phyloP scores from a whole-genome alignment of 2,329 filamentous ascomycete species.

The Pseudogymnoascus sp. region DNA sequence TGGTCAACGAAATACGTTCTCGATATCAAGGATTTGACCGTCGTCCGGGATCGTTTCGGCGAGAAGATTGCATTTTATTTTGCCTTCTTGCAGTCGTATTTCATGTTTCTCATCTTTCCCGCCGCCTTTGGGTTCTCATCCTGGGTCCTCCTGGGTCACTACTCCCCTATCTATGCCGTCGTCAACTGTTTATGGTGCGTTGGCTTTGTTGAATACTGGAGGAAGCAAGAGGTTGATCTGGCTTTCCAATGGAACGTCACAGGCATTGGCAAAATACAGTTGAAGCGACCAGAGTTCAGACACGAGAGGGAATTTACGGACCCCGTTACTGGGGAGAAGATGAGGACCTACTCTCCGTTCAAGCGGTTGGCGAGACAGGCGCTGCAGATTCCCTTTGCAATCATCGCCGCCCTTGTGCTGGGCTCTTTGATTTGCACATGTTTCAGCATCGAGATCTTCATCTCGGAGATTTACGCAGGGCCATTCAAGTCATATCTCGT shows the following conservation, averaged over 20 bases:
- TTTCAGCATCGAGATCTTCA: slow-evolving; percentile 91
- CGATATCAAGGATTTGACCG: slow-evolving; percentile 56
- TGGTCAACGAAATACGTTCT: slow-evolving; percentile 66
- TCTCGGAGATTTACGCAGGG: slow-evolving; percentile 86
- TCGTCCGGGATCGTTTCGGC: slow-evolving; percentile 68
- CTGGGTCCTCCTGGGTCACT: slow-evolving; percentile 77
- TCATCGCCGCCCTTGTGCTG: slow-evolving; percentile 61
- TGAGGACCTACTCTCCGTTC: slow-evolving; percentile 51
- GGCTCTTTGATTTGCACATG: slow-evolving; percentile 77
- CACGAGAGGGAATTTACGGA: slow-evolving; percentile 72
- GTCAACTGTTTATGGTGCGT: slow-evolving; percentile 79
- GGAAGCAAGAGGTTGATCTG: slow-evolving; percentile 81
- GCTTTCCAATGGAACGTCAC: slow-evolving; percentile 82
- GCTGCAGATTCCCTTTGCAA: slow-evolving; percentile 64
- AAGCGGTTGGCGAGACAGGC: slow-evolving; percentile 56
- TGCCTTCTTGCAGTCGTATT: slow-evolving; percentile 86
- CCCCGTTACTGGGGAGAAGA: slow-evolving; percentile 59
- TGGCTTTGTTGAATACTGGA: slow-evolving; percentile 92
- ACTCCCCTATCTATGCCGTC: slow-evolving; percentile 72
- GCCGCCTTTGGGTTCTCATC: slow-evolving; percentile 66
- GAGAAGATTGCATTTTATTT: slow-evolving; percentile 92
- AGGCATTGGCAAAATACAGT: slow-evolving; percentile 73
- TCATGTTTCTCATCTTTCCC: slow-evolving; percentile 74
- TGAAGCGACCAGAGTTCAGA: slow-evolving; percentile 65
- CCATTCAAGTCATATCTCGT: slow-evolving; percentile 80